Conservation (phyloP, 345 rosid species). For the Populus pruinosa region DNA sequence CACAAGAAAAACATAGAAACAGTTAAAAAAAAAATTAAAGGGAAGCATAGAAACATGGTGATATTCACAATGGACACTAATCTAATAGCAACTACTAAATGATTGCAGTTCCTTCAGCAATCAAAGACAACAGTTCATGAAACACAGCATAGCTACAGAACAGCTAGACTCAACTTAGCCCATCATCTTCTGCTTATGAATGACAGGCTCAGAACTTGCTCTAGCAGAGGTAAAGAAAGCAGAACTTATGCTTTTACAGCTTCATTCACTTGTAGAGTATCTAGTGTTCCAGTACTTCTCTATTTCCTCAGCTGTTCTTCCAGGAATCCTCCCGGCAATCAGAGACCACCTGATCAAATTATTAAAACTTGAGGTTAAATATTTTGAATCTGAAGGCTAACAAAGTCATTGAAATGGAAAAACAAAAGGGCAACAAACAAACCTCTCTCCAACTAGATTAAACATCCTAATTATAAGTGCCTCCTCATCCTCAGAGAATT, state of each 20-base stretch:
- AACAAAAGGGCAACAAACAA: background rate
- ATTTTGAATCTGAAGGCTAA: background rate
- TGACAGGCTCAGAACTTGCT: background rate
- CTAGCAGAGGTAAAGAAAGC: background rate
- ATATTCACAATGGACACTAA: background rate
- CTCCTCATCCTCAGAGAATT: slow-evolving; percentile 57
- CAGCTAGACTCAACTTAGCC: background rate
- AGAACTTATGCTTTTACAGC: background rate
- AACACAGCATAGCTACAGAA: background rate
- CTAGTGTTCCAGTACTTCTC: slow-evolving; percentile 56
- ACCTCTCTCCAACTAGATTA: slow-evolving; percentile 57
- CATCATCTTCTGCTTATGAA: background rate
- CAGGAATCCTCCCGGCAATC: slow-evolving; percentile 75
- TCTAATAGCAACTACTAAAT: background rate
- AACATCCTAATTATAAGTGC: slow-evolving; percentile 51
- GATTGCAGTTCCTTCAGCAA: background rate
- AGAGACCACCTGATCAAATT: slow-evolving; percentile 46
- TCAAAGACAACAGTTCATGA: background rate
- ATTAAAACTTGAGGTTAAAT: background rate
- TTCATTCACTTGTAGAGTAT: slow-evolving; percentile 36
- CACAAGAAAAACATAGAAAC: background rate
- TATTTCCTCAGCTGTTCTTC: slow-evolving; percentile 56
- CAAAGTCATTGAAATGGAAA: background rate
- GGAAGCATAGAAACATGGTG: background rate
- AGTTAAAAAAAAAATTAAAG: background rate